phyloP scores from a whole-genome alignment of 2,329 filamentous ascomycete species.

The Ophiosphaerella korrae region DNA sequence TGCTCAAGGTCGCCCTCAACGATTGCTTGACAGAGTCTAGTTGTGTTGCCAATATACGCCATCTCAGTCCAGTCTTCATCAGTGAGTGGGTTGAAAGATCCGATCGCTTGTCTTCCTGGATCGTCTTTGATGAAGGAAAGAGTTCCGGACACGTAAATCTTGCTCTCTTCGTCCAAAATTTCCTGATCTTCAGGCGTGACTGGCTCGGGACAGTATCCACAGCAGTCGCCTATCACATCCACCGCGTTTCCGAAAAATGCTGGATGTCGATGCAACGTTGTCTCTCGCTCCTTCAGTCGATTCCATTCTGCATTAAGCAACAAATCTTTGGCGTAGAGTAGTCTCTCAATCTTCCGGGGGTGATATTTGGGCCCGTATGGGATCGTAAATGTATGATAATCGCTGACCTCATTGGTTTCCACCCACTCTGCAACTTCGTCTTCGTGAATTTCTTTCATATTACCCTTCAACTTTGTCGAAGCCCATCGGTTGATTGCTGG shows the following conservation, averaged over 20 bases:
- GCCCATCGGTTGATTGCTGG: constrained; percentile 57
- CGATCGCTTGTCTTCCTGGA: constrained; percentile 75
- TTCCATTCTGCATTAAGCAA: constrained; percentile 88
- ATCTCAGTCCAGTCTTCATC: constrained; percentile 88
- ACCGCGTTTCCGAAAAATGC: constrained; percentile 77
- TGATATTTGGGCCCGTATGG: constrained; percentile 64
- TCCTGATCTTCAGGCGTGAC: constrained; percentile 73
- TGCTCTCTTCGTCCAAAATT: constrained; percentile 71
- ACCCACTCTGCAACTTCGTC: constrained; percentile 87
- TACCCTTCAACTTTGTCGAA: constrained; percentile 59
- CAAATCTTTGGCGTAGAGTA: constrained; percentile 80
- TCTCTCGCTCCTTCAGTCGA: constrained; percentile 71
- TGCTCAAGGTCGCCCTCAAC: constrained; percentile 73
- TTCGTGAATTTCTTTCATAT: constrained; percentile 77
- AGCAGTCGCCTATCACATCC: constrained; percentile 81
- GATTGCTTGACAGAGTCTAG: constrained; percentile 78
- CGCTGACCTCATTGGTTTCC: constrained; percentile 74
- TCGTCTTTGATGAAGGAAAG: constrained; percentile 79
- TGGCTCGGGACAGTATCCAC: constrained; percentile 75
- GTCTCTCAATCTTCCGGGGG: constrained; percentile 76
- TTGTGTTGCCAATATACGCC: constrained; percentile 84
- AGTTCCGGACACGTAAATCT: constrained; percentile 76
- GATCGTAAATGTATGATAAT: constrained; percentile 72
- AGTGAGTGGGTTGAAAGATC: constrained; percentile 78
- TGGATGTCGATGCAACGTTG: constrained; percentile 81